Evolutionary conservation across 2,329 filamentous ascomycete genomes (phyloP).

Genomic region (Diaporthe aspalathi): DNA sequence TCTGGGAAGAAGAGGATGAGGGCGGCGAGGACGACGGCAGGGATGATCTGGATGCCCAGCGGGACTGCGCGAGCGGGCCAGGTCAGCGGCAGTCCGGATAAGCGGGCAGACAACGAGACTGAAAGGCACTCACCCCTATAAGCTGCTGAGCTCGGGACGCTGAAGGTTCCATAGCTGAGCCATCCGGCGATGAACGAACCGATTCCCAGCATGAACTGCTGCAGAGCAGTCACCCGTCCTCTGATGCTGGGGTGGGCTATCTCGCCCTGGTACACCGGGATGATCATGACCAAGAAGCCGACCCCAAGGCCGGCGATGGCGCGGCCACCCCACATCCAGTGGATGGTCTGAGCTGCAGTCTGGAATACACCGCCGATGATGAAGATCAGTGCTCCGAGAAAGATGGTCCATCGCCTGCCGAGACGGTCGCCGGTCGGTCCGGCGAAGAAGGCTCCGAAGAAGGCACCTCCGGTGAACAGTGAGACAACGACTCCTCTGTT

Average conservation of each 20-base stretch:
- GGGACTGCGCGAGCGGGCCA: constrained; percentile 43
- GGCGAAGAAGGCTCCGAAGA: constrained; percentile 74
- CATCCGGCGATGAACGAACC: constrained; percentile 79
- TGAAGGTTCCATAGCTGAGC: constrained; percentile 73
- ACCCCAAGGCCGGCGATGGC: constrained; percentile 75
- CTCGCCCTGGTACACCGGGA: constrained; percentile 80
- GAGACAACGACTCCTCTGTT: constrained; percentile 77
- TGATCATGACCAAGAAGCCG: constrained; percentile 55
- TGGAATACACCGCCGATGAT: constrained; percentile 78
- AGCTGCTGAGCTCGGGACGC: constrained; percentile 43
- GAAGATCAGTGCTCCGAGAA: constrained; percentile 78
- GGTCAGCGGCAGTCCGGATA: background rate
- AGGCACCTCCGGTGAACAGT: constrained; percentile 82
- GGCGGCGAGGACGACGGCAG: constrained; percentile 71
- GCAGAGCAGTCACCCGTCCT: constrained; percentile 78
- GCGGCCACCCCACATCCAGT: constrained; percentile 77
- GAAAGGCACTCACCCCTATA: constrained; percentile 44
- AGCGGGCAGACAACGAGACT: too few relatives aligned
- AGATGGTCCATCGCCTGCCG: constrained; percentile 78
- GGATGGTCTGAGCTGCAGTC: constrained; percentile 69
- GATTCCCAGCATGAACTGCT: constrained; percentile 86
- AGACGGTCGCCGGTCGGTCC: constrained; percentile 72
- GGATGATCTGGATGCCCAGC: constrained; percentile 67
- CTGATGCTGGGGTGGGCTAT: constrained; percentile 82
- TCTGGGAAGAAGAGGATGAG: constrained; percentile 80